Percentiles rank a stretch among this genome's conserved stretches.
Conservation (phyloP, 2,329 filamentous ascomycete genomes). For the Colletotrichum lini region DNA sequence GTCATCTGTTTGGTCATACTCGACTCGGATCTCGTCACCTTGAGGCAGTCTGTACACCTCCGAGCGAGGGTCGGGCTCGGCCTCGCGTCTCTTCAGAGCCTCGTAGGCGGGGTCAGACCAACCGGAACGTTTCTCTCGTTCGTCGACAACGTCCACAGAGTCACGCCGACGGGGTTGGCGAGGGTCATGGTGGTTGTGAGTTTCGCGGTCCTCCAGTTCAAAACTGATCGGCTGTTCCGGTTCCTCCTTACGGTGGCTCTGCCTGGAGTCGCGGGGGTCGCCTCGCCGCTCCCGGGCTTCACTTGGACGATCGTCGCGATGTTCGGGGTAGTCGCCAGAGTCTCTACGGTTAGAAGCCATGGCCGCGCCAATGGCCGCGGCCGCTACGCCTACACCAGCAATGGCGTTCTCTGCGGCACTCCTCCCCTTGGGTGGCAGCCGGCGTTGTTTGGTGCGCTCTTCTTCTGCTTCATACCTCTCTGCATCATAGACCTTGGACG, state of each 20-base stretch:
- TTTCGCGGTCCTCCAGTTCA: slow-evolving; percentile 46
- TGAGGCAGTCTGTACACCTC: slow-evolving; percentile 37
- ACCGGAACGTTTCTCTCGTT: slow-evolving; percentile 44
- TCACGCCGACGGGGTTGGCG: slow-evolving; percentile 46
- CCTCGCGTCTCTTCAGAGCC: slow-evolving; percentile 14
- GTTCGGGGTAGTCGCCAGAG: slow-evolving; percentile 48
- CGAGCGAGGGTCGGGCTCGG: slow-evolving; percentile 24
- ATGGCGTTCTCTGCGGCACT: slow-evolving; percentile 62
- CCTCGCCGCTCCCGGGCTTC: slow-evolving; percentile 19
- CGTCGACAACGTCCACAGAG: slow-evolving; percentile 42
- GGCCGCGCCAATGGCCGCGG: slow-evolving; percentile 64
- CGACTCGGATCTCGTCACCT: slow-evolving; percentile 42
- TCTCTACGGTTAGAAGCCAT: slow-evolving; percentile 55
- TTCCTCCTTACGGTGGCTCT: slow-evolving; percentile 47
- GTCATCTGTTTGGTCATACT: slow-evolving; percentile 36
- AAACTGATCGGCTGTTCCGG: slow-evolving; percentile 43
- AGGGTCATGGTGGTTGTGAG: slow-evolving; percentile 48
- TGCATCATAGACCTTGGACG: slow-evolving; percentile 75
- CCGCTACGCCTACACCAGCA: slow-evolving; percentile 63
- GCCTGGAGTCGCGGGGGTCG: slow-evolving; percentile 46
- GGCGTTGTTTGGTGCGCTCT: slow-evolving; percentile 50
- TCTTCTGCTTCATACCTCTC: slow-evolving; percentile 55
- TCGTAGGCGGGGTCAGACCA: slow-evolving; percentile 50
- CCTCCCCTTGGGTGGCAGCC: slow-evolving; percentile 54
- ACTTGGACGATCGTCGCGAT: slow-evolving; percentile 39